Conservation (phyloP, 2,329 filamentous ascomycete species). For the Xylariaceae sp. region DNA sequence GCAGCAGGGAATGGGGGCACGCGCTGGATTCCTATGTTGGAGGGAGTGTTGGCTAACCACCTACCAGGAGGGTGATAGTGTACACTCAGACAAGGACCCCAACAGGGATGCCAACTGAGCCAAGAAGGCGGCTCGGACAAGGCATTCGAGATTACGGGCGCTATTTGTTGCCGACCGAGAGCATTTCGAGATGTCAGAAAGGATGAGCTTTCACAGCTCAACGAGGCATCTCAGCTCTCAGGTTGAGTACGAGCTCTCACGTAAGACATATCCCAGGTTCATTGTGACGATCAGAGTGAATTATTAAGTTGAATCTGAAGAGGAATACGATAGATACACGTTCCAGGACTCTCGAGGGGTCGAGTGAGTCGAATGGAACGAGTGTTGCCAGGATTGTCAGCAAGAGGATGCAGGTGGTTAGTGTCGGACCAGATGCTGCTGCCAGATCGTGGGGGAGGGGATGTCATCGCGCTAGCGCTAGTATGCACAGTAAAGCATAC, state of each 20-base stretch:
- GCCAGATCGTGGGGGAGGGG: not conserved
- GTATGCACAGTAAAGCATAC: not conserved
- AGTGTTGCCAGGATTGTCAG: no score
- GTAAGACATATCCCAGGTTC: no score
- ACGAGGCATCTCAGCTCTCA: no score
- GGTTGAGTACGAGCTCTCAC: no score
- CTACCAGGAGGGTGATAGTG: constrained; percentile 1
- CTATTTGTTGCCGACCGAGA: no score
- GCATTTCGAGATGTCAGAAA: no score
- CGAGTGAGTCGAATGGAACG: no score
- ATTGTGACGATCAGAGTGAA: no score
- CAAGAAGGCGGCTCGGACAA: constrained; percentile 6
- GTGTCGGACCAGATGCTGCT: not conserved
- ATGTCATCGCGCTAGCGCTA: not conserved
- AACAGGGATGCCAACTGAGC: constrained; percentile 24
- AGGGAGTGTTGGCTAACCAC: constrained; percentile 8
- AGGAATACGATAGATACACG: no score
- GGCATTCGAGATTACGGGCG: not conserved
- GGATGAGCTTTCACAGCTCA: no score
- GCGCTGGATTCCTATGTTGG: constrained; percentile 16
- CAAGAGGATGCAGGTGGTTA: not conserved
- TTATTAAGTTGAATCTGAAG: no score
- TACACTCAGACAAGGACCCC: constrained; percentile 14
- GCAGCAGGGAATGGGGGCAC: constrained; percentile 20
- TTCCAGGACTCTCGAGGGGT: no score